Conservation (phyloP, 2,329 filamentous ascomycete species). For the Colletotrichum karsti region DNA sequence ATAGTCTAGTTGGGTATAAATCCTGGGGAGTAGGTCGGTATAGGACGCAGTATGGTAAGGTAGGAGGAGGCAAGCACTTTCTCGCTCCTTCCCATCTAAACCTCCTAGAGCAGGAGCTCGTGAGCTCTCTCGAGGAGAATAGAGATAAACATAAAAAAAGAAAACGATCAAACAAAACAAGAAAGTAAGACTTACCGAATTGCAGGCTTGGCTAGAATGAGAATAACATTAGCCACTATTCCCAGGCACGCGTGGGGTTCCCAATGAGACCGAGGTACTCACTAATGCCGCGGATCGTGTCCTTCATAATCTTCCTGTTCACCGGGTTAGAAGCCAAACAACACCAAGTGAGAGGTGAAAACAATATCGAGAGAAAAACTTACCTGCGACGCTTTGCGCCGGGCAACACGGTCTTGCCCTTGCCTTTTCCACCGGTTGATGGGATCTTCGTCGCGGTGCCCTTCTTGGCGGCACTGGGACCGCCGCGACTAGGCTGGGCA, state of each 20-base stretch:
- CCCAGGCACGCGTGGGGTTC: conserved; percentile 30
- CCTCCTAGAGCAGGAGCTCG: neutral
- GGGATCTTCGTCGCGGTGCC: conserved; percentile 4
- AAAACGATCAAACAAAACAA: conserved; percentile 3
- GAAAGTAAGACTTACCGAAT: conserved; percentile 54
- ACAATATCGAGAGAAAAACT: neutral
- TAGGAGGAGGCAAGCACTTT: neutral
- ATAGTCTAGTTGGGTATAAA: too few species aligned
- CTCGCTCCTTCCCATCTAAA: neutral
- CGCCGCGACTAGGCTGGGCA: conserved; percentile 37
- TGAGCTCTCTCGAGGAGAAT: neutral
- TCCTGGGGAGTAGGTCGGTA: too few species aligned
- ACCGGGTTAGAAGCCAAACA: neutral
- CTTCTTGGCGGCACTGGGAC: conserved; percentile 34
- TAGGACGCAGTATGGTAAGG: too few species aligned
- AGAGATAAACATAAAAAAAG: neutral
- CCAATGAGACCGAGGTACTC: conserved; percentile 13
- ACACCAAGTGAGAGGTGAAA: neutral
- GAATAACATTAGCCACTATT: conserved; percentile 9
- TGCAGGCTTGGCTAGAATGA: conserved; percentile 56
- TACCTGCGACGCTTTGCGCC: conserved; percentile 38
- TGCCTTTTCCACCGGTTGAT: conserved; percentile 6
- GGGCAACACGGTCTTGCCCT: conserved; percentile 32
- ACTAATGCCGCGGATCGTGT: conserved; percentile 61
- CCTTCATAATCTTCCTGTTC: conserved; percentile 56